Base-by-base conservation (phyloP, 2,329 filamentous ascomycete genomes). In the Alternaria alternata region DNA sequence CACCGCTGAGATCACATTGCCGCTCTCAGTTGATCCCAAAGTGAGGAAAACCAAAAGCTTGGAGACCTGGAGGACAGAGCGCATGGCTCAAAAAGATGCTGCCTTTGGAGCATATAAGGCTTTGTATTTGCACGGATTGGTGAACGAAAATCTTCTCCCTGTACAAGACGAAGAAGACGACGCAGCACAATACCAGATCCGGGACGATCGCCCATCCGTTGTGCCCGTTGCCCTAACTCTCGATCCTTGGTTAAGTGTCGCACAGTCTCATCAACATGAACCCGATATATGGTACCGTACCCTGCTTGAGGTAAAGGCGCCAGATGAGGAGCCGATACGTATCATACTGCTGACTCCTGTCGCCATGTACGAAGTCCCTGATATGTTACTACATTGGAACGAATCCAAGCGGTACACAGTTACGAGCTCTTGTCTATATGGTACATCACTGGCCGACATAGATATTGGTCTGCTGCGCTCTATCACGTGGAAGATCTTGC, bases 131-230 rank as follows among this genome's bases (percentile, higher is more conserved):
- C 86, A 26, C 18, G 90, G 90, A 0, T 81, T 97, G 5, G 78
- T 98, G 1, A 93, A 92, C 62, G 87, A 96, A 14, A 84, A 96
- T 68, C 79, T 97, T 0, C 82, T 97, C 41, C 94, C 94, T 79
- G 8, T 79, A 84, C 58, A 69, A 56, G 65, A 64, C 48, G 70
- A 75, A 28, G 48, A 51, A 6, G 59, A 70, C n/a, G 26, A 67
- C 9, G 62, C 42, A 24, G 44, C 60, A n/a, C 65, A 75, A n/a
- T 68, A 69, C 18, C 61, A 74, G 12, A 65, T 68, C 11, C 62
- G 69, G 0, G 70, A 77, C 30, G 54, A 70, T 7, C 70, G 61
- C 24, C 68, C 76, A 7, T 68, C 74, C 5, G 46, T 77, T 18
- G 62, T 78, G 16, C 54, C 61, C 20, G 67, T 73, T 2, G 67